phyloP scores from a whole-genome alignment of 768 basidiomycete species.

The Boletus vinaceobasis region DNA sequence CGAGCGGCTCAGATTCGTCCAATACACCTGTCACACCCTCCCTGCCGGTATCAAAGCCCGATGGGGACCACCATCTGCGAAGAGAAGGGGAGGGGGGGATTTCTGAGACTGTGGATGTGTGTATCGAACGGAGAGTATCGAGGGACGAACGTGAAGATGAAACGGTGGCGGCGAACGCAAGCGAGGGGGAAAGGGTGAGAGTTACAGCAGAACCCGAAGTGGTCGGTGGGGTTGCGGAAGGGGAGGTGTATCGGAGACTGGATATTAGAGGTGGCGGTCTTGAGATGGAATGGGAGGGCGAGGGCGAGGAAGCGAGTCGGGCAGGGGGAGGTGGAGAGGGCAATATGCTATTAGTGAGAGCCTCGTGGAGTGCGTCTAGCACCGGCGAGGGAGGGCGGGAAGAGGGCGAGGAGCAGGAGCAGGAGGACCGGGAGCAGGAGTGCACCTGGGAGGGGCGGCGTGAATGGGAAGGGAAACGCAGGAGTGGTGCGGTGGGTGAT shows the following conservation, averaged over 20 bases:
- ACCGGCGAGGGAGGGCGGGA: conserved; percentile 37
- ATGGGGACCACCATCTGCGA: conserved; percentile 51
- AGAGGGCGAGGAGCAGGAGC: neutral
- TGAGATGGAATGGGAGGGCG: conserved; percentile 30
- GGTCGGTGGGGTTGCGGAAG: conserved; percentile 56
- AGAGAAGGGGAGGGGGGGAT: conserved; percentile 19
- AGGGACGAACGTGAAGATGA: conserved; percentile 45
- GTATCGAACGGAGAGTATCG: conserved; percentile 52
- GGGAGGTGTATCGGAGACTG: conserved; percentile 57
- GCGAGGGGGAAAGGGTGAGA: conserved; percentile 14
- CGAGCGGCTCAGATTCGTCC: conserved; percentile 44
- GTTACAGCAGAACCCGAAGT: conserved; percentile 19
- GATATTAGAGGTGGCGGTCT: conserved; percentile 53
- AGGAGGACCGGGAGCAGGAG: neutral
- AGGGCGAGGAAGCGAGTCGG: conserved; percentile 37
- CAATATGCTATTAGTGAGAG: conserved; percentile 39
- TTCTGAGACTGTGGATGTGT: conserved; percentile 29
- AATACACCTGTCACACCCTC: conserved; percentile 43
- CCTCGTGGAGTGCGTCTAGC: conserved; percentile 42
- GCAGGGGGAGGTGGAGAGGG: conserved; percentile 45
- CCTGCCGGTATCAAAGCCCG: conserved; percentile 38
- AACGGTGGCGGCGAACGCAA: conserved; percentile 23
- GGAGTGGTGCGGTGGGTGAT: conserved; percentile 12
- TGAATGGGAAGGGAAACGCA: conserved; percentile 14
- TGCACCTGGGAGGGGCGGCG: neutral